phyloP scores from a whole-genome alignment of 1,284 basidiomycete genomes.

The Porodaedalea pini region DNA sequence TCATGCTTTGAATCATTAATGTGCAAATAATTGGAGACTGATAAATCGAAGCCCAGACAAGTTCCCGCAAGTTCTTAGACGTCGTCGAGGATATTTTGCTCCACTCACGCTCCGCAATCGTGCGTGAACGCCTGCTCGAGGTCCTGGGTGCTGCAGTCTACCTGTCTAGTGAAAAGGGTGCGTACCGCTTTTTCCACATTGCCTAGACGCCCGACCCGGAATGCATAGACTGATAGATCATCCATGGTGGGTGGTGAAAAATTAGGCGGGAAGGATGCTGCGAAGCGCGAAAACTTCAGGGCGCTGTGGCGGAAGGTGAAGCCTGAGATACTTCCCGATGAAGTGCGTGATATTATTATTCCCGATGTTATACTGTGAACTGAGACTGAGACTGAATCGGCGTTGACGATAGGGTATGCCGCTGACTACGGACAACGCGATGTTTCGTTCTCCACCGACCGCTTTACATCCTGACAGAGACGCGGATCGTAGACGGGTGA shows the following conservation, averaged over 20 bases:
- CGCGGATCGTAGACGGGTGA: constrained; percentile 8
- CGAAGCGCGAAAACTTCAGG: constrained; percentile 13
- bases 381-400: background rate
- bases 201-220: background rate
- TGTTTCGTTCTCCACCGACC: constrained; percentile 10
- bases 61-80: constrained; percentile 73
- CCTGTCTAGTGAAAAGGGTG: constrained; percentile 46
- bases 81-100: constrained; percentile 65
- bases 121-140: constrained; percentile 66
- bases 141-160: constrained; percentile 71
- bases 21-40: background rate
- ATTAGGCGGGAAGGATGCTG: constrained; percentile 12
- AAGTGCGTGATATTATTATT: constrained; percentile 36
- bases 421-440: constrained; percentile 10
- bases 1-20: background rate
- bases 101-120: constrained; percentile 62
- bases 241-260: background rate
- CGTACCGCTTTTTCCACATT: constrained; percentile 27
- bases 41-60: constrained; percentile 44
- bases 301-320: constrained; percentile 19
- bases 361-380: background rate
- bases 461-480: background rate
- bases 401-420: constrained; percentile 11
- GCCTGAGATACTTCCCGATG: constrained; percentile 35
- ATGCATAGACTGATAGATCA: too few species aligned